Conservation (phyloP, 2,329 filamentous ascomycete species). For the Pseudogymnoascus sp. region DNA sequence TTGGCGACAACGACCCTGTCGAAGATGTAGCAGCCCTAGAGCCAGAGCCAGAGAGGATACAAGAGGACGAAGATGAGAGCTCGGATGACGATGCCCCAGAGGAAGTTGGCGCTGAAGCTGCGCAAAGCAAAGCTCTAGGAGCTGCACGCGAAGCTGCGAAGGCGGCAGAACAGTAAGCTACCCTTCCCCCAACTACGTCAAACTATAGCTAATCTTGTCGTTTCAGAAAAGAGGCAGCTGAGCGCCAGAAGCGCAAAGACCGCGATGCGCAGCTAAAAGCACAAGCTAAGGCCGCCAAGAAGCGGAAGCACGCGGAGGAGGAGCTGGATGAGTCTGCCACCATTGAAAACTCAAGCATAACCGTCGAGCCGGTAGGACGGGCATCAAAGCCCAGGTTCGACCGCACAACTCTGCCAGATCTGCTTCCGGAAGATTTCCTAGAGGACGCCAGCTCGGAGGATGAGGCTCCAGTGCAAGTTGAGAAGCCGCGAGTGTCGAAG, state of each 20-base stretch:
- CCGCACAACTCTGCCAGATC: slow-evolving; percentile 20
- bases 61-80: slow-evolving; percentile 1
- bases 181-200: not conserved
- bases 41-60: not conserved
- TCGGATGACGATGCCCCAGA: slow-evolving; percentile 28
- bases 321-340: not conserved
- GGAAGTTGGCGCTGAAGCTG: slow-evolving; percentile 23
- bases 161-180: slow-evolving; percentile 23
- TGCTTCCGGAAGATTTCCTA: slow-evolving; percentile 26
- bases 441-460: slow-evolving; percentile 21
- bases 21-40: slow-evolving; percentile 16
- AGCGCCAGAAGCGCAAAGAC: slow-evolving; percentile 27
- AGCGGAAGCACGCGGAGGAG: slow-evolving; percentile 19
- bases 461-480: not conserved
- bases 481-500: slow-evolving; percentile 17
- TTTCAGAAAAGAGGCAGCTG: slow-evolving; percentile 21
- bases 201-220: slow-evolving; percentile 12
- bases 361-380: not conserved
- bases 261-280: slow-evolving; percentile 22
- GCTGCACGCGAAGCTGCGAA: slow-evolving; percentile 23
- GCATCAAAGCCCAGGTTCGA: slow-evolving; percentile 3
- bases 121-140: slow-evolving; percentile 17
- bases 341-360: not conserved
- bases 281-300: slow-evolving; percentile 23
- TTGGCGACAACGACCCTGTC: slow-evolving; percentile 21